Evolutionary conservation across 1,284 basidiomycete species (phyloP).

Genomic region (Tilletia caries): DNA sequence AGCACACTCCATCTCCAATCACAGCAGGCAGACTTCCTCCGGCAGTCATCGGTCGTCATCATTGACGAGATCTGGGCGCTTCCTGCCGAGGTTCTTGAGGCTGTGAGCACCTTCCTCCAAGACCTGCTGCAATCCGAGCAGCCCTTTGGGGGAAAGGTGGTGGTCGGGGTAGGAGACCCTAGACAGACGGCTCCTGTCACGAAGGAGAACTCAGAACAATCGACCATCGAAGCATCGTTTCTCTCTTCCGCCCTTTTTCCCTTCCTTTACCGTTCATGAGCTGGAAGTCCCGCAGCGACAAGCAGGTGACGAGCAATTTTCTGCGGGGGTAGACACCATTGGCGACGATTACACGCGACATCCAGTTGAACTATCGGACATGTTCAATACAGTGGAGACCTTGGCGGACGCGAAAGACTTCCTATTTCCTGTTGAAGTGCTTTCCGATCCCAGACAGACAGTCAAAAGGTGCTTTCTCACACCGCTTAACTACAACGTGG

Average conservation of each 20-base stretch:
- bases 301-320: neutral
- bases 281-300: neutral
- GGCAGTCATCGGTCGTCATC: neutral
- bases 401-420: neutral
- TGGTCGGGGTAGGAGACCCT: neutral
- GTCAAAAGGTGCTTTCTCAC: neutral
- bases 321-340: neutral
- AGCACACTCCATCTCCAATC: neutral
- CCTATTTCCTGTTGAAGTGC: neutral
- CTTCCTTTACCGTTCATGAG: neutral
- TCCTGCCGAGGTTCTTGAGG: neutral
- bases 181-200: neutral
- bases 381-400: neutral
- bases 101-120: neutral
- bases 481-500: neutral
- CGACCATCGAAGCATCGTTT: too few species aligned
- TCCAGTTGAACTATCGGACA: neutral
- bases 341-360: neutral
- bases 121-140: neutral
- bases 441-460: neutral
- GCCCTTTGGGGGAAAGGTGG: neutral
- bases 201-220: neutral
- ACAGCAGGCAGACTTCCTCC: neutral
- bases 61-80: constrained; percentile 1
- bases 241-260: too few species aligned